Base-by-base conservation (phyloP, 805 yeast species). In the Lipomyces sp. region DNA sequence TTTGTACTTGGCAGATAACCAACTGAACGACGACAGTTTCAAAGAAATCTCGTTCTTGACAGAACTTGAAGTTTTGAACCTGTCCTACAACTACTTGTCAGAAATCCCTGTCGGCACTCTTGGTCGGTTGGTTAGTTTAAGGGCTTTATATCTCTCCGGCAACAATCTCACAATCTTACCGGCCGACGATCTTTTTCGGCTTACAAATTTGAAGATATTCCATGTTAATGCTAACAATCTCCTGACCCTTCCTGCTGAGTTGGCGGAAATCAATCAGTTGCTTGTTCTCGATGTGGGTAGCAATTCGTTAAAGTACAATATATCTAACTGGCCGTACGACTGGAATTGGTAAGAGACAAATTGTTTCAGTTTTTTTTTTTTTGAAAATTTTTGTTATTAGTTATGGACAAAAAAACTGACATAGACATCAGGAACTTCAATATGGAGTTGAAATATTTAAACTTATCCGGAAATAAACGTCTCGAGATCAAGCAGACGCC, bases 241-340 rank as follows among this genome's bases (percentile, higher is more conserved):
- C 70, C 90, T 90, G 57, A 85, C 97, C 0, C 78, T 95, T 55
- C 98, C 99, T 0, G 89, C 97, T 0, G 99, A 94, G 75, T 77
- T 95, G 58, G 86, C 94, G 7, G 87, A 87, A 65, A 82, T 92
- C 57, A 75, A 78, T 1, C 83, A 85, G 33, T 79, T 95, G 73
- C 84, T 84, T 39, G 88, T 87, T 8, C 82, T 95, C 48, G 99
- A 95, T 79, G 95, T 91, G 18, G 97, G 98, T 2, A 90, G 96
- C 1, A 95, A 95, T 76, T 88, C 87, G 67, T 81, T 95, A 77
- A 90, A 92, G 74, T 95, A 95, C 77, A 95, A 95, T 73, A 92
- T 94, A 64, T 89, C 95, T 2, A 95, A 95, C 77, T 90, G 92
- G 84, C 96, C 95, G 15, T 94, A 91, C 75, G 99, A 95, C 76